Conservation (phyloP, 257 asterid genomes). For the Solanum habrochaites region DNA sequence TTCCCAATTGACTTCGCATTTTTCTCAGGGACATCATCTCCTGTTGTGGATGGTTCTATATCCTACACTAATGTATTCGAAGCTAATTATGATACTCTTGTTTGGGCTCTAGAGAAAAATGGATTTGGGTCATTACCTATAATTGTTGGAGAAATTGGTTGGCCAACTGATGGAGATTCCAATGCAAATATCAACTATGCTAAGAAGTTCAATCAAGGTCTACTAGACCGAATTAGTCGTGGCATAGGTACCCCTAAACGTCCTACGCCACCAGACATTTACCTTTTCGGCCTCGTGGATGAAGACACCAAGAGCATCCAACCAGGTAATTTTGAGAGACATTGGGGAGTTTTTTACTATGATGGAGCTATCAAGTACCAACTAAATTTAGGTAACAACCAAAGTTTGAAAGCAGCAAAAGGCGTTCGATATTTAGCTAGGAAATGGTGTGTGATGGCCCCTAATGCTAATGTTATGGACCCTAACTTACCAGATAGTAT, state of each 20-base stretch:
- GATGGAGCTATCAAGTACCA: constrained; percentile 73
- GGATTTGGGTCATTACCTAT: constrained; percentile 50
- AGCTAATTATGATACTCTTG: constrained; percentile 80
- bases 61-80: constrained; percentile 69
- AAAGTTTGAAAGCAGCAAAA: constrained; percentile 61
- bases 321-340: constrained; percentile 84
- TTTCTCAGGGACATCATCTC: constrained; percentile 52
- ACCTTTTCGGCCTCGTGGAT: constrained; percentile 55
- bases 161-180: constrained; percentile 75
- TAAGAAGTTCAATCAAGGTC: constrained; percentile 67
- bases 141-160: constrained; percentile 78
- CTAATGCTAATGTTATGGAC: constrained; percentile 42
- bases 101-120: constrained; percentile 64
- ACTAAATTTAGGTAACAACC: constrained; percentile 36
- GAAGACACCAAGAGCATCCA: constrained; percentile 65
- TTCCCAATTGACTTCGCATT: constrained; percentile 38
- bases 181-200: constrained; percentile 53
- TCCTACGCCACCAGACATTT: constrained; percentile 45
- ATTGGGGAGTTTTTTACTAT: constrained; percentile 73
- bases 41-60: constrained; percentile 54
- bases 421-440: constrained; percentile 60
- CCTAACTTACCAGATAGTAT: constrained; percentile 35
- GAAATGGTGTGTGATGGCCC: constrained; percentile 80
- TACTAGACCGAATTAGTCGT: constrained; percentile 37
- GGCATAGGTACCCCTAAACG: constrained; percentile 67